Percentiles rank a stretch among this genome's conserved stretches.
These are phyloP conservation scores for Trichoderma gamsii DNA, from an alignment of 495 filamentous ascomycete species.

Conservation along the genomic window DNA sequence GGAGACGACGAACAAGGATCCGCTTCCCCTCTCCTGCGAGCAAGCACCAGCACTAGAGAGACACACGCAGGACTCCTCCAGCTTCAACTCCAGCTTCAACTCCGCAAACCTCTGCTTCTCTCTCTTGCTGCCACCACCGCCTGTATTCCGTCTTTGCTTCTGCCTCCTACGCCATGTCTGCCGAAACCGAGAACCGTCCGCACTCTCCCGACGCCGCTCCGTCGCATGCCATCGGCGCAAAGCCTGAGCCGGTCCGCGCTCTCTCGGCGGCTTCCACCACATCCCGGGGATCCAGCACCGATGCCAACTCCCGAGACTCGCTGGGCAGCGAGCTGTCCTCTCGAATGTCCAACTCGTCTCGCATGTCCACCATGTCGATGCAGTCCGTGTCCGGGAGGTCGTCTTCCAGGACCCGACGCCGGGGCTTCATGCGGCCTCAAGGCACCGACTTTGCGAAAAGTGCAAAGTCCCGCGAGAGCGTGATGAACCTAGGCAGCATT, in stretches of 20 bases:
- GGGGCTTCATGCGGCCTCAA: conserved; percentile 87
- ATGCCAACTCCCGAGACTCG: conserved; percentile 50
- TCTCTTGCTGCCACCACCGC: neutral
- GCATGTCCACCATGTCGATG: conserved; percentile 37
- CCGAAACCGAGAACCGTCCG: conserved; percentile 36
- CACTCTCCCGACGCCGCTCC: conserved; percentile 64
- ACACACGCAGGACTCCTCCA: neutral
- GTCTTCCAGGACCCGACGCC: conserved; percentile 48
- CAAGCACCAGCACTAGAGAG: neutral
- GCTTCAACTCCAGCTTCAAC: neutral
- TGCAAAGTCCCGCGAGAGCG: conserved; percentile 81
- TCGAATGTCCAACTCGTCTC: conserved; percentile 35
- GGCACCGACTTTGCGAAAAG: conserved; percentile 87
- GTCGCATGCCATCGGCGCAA: conserved; percentile 57
- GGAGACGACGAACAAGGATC: neutral
- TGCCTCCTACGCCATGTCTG: conserved; percentile 27
- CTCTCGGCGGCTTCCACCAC: conserved; percentile 70
- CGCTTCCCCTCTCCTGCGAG: conserved; percentile 2
- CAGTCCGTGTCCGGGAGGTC: conserved; percentile 43
- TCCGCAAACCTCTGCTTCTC: neutral
- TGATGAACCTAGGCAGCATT: conserved; percentile 92
- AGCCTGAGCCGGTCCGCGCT: conserved; percentile 60
- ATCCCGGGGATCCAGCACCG: conserved; percentile 48
- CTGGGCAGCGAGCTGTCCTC: conserved; percentile 46
- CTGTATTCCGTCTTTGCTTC: neutral